Percentiles rank a stretch among this genome's conserved stretches.
These are phyloP conservation scores for Xylaria bambusicola DNA, from an alignment of 495 filamentous ascomycete species.

Conservation along the genomic window DNA sequence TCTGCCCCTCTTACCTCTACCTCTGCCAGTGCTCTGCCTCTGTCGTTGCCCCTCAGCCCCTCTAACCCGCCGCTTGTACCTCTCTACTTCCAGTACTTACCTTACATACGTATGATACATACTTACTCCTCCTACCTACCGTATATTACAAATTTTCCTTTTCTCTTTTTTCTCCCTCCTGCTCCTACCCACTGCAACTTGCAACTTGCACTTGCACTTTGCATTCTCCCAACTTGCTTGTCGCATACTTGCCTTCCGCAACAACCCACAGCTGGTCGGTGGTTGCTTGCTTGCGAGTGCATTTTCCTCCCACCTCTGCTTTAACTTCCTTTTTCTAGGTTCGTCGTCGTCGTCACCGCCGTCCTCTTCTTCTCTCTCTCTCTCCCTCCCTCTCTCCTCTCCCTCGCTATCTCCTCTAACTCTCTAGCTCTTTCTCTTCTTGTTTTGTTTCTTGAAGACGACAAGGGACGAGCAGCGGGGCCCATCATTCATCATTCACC, in stretches of 20 bases:
- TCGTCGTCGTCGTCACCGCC: slow-evolving; percentile 9
- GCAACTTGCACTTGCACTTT: slow-evolving; percentile 9
- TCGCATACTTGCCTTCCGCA: slow-evolving; percentile 24
- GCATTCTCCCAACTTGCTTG: slow-evolving; percentile 12
- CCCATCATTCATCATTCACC: slow-evolving; percentile 16
- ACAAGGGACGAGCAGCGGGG: not conserved
- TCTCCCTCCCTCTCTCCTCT: not conserved
- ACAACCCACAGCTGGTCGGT: slow-evolving; percentile 32
- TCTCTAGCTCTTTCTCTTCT: too few species aligned
- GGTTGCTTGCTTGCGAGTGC: slow-evolving; percentile 36
- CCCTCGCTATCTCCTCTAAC: too few species aligned
- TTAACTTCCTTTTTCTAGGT: slow-evolving; percentile 18
- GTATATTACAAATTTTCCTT: slow-evolving; percentile 21
- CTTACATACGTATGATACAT: not conserved
- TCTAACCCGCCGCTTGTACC: too few species aligned
- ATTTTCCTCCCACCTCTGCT: slow-evolving; percentile 18
- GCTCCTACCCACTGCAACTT: slow-evolving; percentile 16
- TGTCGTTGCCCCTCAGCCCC: not conserved
- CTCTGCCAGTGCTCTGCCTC: too few species aligned
- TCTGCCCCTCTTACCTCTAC: too few species aligned
- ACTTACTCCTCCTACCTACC: slow-evolving; percentile 10
- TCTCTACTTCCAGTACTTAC: not conserved
- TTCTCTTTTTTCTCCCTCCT: slow-evolving; percentile 18
- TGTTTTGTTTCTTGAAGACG: too few species aligned
- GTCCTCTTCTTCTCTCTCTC: slow-evolving; percentile 21